Conservation (phyloP, 108 stramenopile species). For the Parmales sp. region DNA sequence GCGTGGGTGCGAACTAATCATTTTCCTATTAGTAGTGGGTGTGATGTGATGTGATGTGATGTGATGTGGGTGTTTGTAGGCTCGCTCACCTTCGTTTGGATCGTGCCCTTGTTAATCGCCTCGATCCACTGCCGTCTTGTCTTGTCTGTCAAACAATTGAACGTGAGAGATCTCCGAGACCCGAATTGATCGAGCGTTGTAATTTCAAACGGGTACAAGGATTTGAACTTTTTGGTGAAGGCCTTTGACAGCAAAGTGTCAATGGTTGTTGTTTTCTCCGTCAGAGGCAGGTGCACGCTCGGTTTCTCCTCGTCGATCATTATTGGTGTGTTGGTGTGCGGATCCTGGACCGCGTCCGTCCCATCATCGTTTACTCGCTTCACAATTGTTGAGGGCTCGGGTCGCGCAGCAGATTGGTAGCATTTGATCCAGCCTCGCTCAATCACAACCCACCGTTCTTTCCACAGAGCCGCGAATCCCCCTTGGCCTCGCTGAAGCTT, state of each 20-base stretch:
- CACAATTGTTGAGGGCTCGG: neutral
- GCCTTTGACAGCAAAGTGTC: neutral
- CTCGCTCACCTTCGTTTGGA: neutral
- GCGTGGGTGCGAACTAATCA: neutral
- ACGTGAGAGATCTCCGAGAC: neutral
- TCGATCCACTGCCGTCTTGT: neutral
- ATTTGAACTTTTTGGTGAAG: neutral
- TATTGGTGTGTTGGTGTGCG: neutral
- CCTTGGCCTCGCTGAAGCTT: neutral
- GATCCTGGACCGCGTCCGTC: neutral
- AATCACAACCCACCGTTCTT: neutral
- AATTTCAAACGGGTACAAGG: neutral
- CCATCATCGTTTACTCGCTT: neutral
- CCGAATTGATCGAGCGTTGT: neutral
- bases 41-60: no score
- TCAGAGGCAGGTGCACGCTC: neutral
- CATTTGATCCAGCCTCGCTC: slow-evolving; percentile 3
- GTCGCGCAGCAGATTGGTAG: neutral
- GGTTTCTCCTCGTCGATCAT: neutral
- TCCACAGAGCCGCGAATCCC: neutral
- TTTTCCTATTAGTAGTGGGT: no score
- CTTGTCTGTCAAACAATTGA: slow-evolving; percentile 4
- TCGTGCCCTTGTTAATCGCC: neutral
- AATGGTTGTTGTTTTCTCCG: neutral
- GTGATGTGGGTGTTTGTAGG: no score